Evolutionary conservation across 2,329 filamentous ascomycete genomes (phyloP).

Genomic region (Penicillium sp.): DNA sequence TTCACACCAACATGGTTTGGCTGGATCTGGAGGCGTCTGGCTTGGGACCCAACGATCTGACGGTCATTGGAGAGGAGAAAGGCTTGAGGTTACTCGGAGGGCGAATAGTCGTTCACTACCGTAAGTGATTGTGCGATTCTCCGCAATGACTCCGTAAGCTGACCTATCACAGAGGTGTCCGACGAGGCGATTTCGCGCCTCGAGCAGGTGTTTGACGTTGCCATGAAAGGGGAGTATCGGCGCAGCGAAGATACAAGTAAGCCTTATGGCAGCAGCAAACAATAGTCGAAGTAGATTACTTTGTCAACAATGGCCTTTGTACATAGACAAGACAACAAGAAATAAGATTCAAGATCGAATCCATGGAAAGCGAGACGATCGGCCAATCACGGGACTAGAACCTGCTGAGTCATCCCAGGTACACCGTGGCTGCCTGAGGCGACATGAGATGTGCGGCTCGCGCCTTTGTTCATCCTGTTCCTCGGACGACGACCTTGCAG

Average conservation of each 20-base stretch:
- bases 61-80: conserved; percentile 52
- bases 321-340: background rate
- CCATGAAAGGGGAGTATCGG: conserved; percentile 31
- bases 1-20: conserved; percentile 93
- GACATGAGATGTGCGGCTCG: conserved; percentile 17
- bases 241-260: conserved; percentile 31
- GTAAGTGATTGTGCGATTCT: conserved; percentile 27
- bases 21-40: conserved; percentile 64
- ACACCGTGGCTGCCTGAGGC: conserved; percentile 29
- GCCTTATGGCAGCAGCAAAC: conserved; percentile 34
- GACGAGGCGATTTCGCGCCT: conserved; percentile 58
- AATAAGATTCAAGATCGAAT: conserved; percentile 6
- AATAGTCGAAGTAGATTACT: background rate
- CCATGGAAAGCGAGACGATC: background rate
- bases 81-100: conserved; percentile 56
- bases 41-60: conserved; percentile 50
- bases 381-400: conserved; percentile 8
- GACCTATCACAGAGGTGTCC: conserved; percentile 53
- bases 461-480: conserved; percentile 28
- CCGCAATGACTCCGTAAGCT: conserved; percentile 14
- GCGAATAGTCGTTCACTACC: conserved; percentile 65
- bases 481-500: conserved; percentile 33
- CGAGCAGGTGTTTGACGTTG: conserved; percentile 51
- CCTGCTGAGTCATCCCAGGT: conserved; percentile 23
- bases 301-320: conserved; percentile 7